Percentiles rank a stretch among this genome's conserved stretches.
Evolutionary conservation across 2,329 filamentous ascomycete genomes (phyloP).

Genomic region (Scedosporium minutisporum): DNA sequence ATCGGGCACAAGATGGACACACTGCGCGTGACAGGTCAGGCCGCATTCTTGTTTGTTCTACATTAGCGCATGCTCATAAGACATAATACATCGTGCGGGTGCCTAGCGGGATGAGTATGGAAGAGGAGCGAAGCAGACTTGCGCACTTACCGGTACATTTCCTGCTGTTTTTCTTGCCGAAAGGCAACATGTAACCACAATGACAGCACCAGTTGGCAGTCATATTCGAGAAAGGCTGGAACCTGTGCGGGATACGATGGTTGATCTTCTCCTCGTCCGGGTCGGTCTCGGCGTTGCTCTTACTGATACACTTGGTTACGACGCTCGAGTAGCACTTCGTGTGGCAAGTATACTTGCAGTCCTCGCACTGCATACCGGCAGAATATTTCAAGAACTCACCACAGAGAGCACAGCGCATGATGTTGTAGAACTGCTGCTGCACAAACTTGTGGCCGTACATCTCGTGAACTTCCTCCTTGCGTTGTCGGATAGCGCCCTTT

Average conservation of each 20-base stretch:
- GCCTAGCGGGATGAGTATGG: background rate
- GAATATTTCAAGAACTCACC: slow-evolving; percentile 98
- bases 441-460: slow-evolving; percentile 99
- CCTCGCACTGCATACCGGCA: slow-evolving; percentile 96
- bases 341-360: slow-evolving; percentile 99
- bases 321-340: slow-evolving; percentile 95
- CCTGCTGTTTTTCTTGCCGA: slow-evolving; percentile 89
- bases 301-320: slow-evolving; percentile 98
- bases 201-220: slow-evolving; percentile 99
- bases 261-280: slow-evolving; percentile 99
- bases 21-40: slow-evolving; percentile 83
- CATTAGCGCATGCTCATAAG: no score
- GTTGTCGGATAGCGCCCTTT: slow-evolving; percentile 92
- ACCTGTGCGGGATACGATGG: slow-evolving; percentile 94
- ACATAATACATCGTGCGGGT: no score
- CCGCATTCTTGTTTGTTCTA: slow-evolving; percentile 57
- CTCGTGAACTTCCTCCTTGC: slow-evolving; percentile 96
- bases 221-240: slow-evolving; percentile 93
- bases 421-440: slow-evolving; percentile 98
- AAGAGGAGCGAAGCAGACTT: background rate
- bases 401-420: slow-evolving; percentile 97
- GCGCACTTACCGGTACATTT: slow-evolving; percentile 67
- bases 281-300: slow-evolving; percentile 96
- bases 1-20: slow-evolving; percentile 91
- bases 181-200: slow-evolving; percentile 89